Evolutionary conservation across 116 monocot genomes (phyloP), one percentile per base, ranked within the genome.

Genomic region (Cymodocea nodosa): DNA sequence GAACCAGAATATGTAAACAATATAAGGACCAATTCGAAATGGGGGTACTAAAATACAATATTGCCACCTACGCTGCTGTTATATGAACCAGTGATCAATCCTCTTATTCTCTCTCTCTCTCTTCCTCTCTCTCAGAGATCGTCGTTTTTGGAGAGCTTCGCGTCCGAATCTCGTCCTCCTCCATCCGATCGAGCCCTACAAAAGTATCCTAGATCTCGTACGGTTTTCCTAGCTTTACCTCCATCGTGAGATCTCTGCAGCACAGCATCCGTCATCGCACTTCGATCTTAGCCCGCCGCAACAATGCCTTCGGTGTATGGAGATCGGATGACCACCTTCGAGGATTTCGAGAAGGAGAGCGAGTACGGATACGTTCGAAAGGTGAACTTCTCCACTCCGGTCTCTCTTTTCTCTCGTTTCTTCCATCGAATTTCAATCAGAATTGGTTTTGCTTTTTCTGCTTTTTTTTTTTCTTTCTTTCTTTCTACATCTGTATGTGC

Each of bases 341-440:
- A 99, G 84, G 99, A 99, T 65, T 74, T 84, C 17, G 99, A 99
- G 81, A 99, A 89, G 87, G 99, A 99, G 81, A 92, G 99, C 85
- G 99, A 99, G 87, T 89, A 73, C 56, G 99, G 99, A 66, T 92
- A 92, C 37, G 87, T 99, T 52, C 99, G 93, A 59, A 99, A 99
- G 99, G 93, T 98, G 75, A 36, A 37, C 15, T 62, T 35, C 5
- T 20, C 37, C 16, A 5, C n/a, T 40, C 37, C 37, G 0, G 12
- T 25, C 23, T 25, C 58, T 58, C 12, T 58, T 25, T 1, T 58
- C 23, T 58, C 23, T 10, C 23, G 56, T 25, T 58, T 25, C 44
- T 44, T 44, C 44, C 7, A 44, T 36, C 39, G 56, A 56, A 22
- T 56, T 19, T 18, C 6, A 56, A 20, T 54, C 18, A 16, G 22